Evolutionary conservation across 257 asterid genomes (phyloP).

Genomic region (Striga asiatica): DNA sequence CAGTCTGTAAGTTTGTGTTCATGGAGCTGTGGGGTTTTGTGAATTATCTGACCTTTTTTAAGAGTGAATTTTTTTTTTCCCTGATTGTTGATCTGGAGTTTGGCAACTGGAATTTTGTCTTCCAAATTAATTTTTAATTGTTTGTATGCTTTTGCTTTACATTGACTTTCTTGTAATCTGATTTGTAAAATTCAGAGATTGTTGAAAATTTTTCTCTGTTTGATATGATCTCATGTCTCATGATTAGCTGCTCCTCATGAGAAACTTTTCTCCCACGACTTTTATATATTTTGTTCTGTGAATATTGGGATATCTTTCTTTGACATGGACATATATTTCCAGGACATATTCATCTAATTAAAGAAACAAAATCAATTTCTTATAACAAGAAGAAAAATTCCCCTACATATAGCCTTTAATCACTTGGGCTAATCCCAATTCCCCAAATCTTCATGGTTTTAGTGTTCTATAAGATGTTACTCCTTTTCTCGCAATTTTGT

Average conservation of each 20-base stretch:
- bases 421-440: too few species aligned
- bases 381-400: too few species aligned
- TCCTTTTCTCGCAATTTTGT: too few species aligned
- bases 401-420: too few species aligned
- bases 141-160: constrained; percentile 4
- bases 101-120: constrained; percentile 1
- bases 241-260: constrained; percentile 9
- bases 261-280: neutral
- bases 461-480: too few species aligned
- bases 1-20: constrained; percentile 4
- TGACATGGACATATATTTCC: constrained; percentile 13
- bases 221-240: neutral
- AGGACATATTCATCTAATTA: too few species aligned
- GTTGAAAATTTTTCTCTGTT: neutral
- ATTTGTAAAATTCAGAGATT: constrained; percentile 9
- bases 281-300: neutral
- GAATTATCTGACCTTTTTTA: neutral
- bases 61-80: neutral
- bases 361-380: too few species aligned
- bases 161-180: constrained; percentile 11
- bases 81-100: constrained; percentile 12
- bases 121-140: neutral
- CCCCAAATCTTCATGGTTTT: too few species aligned
- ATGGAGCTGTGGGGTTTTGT: constrained; percentile 14
- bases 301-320: neutral